Evolutionary conservation across 768 basidiomycete genomes (phyloP).

Genomic region (Pulveroboletus frians): DNA sequence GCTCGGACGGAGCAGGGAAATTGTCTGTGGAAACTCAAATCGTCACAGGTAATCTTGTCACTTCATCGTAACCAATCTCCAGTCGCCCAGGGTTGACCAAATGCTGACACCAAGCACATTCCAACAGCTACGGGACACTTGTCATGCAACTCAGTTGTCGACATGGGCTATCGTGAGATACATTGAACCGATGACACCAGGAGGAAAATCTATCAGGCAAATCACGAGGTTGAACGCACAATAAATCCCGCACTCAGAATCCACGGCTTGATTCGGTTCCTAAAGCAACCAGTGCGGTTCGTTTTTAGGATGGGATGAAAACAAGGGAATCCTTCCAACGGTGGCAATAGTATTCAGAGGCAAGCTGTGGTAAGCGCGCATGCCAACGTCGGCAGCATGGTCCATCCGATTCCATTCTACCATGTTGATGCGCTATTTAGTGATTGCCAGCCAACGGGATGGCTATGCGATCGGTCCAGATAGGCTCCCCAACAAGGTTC

Average conservation of each 20-base stretch:
- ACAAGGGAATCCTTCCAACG: neutral
- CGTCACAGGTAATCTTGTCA: neutral
- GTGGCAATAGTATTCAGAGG: neutral
- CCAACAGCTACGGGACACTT: neutral
- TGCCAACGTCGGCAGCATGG: constrained; percentile 10
- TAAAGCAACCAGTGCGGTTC: constrained; percentile 2
- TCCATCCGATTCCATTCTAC: neutral
- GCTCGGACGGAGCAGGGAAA: neutral
- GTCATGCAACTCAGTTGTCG: neutral
- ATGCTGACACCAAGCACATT: neutral
- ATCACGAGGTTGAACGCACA: constrained; percentile 1
- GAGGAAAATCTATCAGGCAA: neutral
- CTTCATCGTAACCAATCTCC: neutral
- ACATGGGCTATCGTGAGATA: neutral
- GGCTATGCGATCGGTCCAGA: constrained; percentile 1
- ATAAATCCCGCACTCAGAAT: neutral
- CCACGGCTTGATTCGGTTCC: constrained; percentile 1
- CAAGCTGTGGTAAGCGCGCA: constrained; percentile 7
- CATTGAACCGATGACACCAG: neutral
- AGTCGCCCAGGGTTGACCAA: neutral
- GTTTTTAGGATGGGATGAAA: neutral
- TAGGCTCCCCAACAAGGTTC: too few relatives aligned
- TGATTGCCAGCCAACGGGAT: neutral
- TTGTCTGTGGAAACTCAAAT: neutral
- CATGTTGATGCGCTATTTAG: neutral